phyloP scores from a whole-genome alignment of 225 moss, liverwort and hornwort genomes.

The Bryoerythrophyllum caledonicum region DNA sequence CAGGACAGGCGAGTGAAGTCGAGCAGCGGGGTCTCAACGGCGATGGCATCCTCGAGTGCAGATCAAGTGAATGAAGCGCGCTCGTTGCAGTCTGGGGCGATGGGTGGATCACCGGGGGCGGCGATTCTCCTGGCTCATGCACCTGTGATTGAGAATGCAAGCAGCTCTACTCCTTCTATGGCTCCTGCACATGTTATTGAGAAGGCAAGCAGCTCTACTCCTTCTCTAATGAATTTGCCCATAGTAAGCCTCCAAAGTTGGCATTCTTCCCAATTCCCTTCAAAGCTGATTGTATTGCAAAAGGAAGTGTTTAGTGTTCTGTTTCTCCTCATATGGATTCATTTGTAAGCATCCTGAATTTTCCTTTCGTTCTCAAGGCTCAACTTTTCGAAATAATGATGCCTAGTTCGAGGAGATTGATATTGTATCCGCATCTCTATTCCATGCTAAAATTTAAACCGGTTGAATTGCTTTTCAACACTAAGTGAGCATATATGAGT shows the following conservation, averaged over 20 bases:
- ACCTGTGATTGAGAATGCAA: no score
- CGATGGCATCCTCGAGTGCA: not conserved
- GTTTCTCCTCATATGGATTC: conserved; percentile 15
- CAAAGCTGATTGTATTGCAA: not conserved
- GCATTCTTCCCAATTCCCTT: not conserved
- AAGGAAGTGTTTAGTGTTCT: not conserved
- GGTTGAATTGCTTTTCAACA: no score
- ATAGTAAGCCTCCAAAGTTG: not conserved
- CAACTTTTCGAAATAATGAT: not conserved
- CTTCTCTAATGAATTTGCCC: not conserved
- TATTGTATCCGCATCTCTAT: not conserved
- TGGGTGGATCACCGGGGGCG: no score
- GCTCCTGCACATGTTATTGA: no score
- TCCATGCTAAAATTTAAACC: no score
- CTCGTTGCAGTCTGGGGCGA: not conserved
- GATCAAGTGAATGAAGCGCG: no score
- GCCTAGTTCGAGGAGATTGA: not conserved
- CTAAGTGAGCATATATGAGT: no score
- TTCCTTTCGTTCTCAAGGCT: not conserved
- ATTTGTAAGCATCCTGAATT: not conserved
- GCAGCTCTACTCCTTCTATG: no score
- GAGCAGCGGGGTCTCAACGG: not conserved
- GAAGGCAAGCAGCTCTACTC: no score
- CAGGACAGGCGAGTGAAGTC: not conserved
- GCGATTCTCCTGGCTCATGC: no score